These are phyloP conservation scores for Clarireedia homoeocarpa DNA, from an alignment of 2,329 filamentous ascomycete genomes.

Conservation along the genomic window DNA sequence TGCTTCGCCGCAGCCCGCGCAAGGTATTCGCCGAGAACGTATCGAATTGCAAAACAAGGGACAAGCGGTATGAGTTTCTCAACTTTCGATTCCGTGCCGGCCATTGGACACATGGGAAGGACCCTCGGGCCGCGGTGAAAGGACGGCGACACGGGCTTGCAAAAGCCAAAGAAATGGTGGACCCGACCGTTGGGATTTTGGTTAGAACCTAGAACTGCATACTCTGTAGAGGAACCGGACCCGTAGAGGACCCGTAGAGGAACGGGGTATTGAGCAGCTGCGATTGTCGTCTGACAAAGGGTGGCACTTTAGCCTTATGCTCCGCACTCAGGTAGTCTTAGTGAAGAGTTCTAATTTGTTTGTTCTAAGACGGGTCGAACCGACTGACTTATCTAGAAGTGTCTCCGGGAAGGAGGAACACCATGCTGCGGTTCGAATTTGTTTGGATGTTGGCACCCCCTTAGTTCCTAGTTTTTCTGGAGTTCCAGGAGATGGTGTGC, in stretches of 20 bases:
- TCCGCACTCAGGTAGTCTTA: too few relatives aligned
- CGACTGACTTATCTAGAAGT: background rate
- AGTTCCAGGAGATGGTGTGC: background rate
- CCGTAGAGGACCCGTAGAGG: too few relatives aligned
- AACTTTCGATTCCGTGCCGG: constrained; percentile 2
- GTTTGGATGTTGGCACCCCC: constrained; percentile 3
- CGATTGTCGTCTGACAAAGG: background rate
- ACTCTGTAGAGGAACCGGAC: too few relatives aligned
- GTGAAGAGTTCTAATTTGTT: too few relatives aligned
- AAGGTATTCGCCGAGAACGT: constrained; percentile 4
- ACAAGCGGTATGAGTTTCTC: constrained; percentile 2
- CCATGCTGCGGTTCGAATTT: background rate
- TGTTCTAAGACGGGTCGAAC: background rate
- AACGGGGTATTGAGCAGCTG: background rate
- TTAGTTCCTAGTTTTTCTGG: constrained; percentile 8
- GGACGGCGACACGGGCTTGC: background rate
- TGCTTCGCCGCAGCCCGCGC: constrained; percentile 8
- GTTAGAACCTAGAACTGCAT: background rate
- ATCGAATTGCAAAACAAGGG: background rate
- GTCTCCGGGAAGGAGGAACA: background rate
- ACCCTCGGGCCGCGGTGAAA: constrained; percentile 7
- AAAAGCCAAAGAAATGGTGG: background rate
- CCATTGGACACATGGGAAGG: constrained; percentile 1
- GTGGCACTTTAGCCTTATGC: constrained; percentile 1
- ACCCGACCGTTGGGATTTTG: constrained; percentile 8